These are phyloP conservation scores for Elaeis guineensis DNA, from an alignment of 176 grass and related monocot species.

Conservation along the genomic window DNA sequence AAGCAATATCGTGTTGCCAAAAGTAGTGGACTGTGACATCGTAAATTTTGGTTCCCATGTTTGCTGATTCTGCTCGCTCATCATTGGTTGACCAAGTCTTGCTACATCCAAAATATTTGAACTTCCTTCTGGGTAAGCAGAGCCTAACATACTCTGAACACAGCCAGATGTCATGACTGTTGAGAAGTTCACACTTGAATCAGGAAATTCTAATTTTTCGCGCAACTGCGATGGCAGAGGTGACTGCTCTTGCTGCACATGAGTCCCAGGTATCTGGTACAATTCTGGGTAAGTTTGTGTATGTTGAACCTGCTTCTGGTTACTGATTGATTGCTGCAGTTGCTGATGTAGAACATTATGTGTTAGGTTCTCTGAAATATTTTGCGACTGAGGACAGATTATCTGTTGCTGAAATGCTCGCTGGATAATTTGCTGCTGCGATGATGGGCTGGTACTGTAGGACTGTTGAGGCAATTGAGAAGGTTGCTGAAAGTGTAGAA, in stretches of 20 bases:
- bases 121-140: conserved; percentile 59
- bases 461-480: conserved; percentile 63
- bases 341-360: conserved; percentile 15
- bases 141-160: conserved; percentile 60
- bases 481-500: conserved; percentile 75
- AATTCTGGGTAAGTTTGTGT: conserved; percentile 4
- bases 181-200: conserved; percentile 53
- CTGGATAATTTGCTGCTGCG: conserved; percentile 76
- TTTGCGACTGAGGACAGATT: conserved; percentile 49
- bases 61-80: conserved; percentile 50
- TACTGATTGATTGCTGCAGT: conserved; percentile 53
- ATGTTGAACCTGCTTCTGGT: conserved; percentile 44
- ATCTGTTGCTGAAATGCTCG: conserved; percentile 63
- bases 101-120: conserved; percentile 48
- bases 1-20: conserved; percentile 51
- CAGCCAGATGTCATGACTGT: conserved; percentile 48
- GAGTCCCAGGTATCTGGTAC: conserved; percentile 51
- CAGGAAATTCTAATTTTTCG: conserved; percentile 75
- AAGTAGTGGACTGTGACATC: conserved; percentile 57
- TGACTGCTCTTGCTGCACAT: conserved; percentile 29
- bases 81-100: conserved; percentile 40
- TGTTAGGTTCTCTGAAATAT: conserved; percentile 34
- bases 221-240: conserved; percentile 56
- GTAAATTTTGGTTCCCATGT: conserved; percentile 80
- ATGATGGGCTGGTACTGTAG: conserved; percentile 48